Evolutionary conservation across 768 basidiomycete genomes (phyloP).

Genomic region (Kwoniella botswanensis): DNA sequence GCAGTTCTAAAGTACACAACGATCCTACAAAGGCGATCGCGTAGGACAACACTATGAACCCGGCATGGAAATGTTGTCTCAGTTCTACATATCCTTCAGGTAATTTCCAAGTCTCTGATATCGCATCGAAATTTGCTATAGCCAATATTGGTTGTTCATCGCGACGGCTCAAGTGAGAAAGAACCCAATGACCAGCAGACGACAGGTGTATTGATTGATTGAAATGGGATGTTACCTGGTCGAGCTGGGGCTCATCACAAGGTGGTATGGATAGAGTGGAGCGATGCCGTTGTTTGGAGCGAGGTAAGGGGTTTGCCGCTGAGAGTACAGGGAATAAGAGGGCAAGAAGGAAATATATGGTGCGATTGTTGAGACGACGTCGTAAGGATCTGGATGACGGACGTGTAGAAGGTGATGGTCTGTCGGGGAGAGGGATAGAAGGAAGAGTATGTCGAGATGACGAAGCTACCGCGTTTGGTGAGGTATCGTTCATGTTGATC

Average conservation of each 20-base stretch:
- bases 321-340: slow-evolving; percentile 40
- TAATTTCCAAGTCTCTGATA: slow-evolving; percentile 18
- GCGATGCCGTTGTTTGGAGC: slow-evolving; percentile 10
- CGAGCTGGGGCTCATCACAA: background rate
- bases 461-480: slow-evolving; percentile 14
- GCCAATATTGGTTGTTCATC: slow-evolving; percentile 5
- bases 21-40: slow-evolving; percentile 57
- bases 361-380: slow-evolving; percentile 4
- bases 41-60: slow-evolving; percentile 56
- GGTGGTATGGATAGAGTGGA: background rate
- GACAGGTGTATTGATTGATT: slow-evolving; percentile 4
- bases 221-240: background rate
- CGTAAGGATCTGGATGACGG: slow-evolving; percentile 3
- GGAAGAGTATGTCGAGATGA: slow-evolving; percentile 23
- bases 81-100: slow-evolving; percentile 48
- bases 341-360: slow-evolving; percentile 26
- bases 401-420: slow-evolving; percentile 5
- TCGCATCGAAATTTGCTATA: slow-evolving; percentile 11
- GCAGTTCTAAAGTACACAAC: slow-evolving; percentile 57
- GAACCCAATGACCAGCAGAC: background rate
- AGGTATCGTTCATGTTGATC: background rate
- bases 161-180: background rate
- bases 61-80: slow-evolving; percentile 47
- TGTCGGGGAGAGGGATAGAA: background rate
- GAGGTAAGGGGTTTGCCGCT: slow-evolving; percentile 28